Conservation (phyloP, 768 basidiomycete genomes). For the Termitomyces sp. region DNA sequence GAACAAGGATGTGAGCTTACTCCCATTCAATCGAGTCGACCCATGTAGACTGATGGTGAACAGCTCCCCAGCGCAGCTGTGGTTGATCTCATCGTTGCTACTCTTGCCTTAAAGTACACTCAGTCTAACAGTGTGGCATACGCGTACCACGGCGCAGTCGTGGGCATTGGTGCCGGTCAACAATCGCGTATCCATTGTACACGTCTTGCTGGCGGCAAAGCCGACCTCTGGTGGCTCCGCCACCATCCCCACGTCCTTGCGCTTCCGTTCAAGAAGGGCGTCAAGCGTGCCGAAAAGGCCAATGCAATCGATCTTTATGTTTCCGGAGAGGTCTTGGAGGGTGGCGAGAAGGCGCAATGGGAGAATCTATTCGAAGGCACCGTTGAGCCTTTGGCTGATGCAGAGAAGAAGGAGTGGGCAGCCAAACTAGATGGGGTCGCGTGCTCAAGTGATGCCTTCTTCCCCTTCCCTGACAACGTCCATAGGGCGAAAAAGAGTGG, state of each 20-base stretch:
- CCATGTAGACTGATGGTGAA: slow-evolving; percentile 3
- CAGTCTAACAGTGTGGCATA: slow-evolving; percentile 99
- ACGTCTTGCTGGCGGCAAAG: slow-evolving; percentile 92
- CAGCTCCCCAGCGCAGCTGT: slow-evolving; percentile 74
- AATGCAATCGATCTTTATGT: slow-evolving; percentile 98
- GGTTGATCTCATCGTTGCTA: slow-evolving; percentile 94
- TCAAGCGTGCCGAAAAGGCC: slow-evolving; percentile 96
- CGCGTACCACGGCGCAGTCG: slow-evolving; percentile 84
- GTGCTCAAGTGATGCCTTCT: slow-evolving; percentile 97
- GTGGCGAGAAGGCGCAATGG: slow-evolving; percentile 88
- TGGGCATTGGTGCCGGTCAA: slow-evolving; percentile 96
- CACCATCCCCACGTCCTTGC: slow-evolving; percentile 92
- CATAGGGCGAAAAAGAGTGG: slow-evolving; percentile 90
- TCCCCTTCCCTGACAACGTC: slow-evolving; percentile 99
- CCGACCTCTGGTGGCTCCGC: slow-evolving; percentile 99
- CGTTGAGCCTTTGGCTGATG: slow-evolving; percentile 57
- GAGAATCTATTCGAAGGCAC: slow-evolving; percentile 75
- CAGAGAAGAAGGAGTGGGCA: slow-evolving; percentile 75
- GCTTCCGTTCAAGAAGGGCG: slow-evolving; percentile 94
- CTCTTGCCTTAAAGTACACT: slow-evolving; percentile 95
- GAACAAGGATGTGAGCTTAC: slow-evolving; percentile 69
- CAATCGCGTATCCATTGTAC: slow-evolving; percentile 99
- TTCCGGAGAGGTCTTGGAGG: slow-evolving; percentile 81
- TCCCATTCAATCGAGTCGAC: neutral
- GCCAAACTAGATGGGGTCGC: slow-evolving; percentile 75